Base-by-base conservation (phyloP, 768 basidiomycete species). In the Pulveroboletus frians region DNA sequence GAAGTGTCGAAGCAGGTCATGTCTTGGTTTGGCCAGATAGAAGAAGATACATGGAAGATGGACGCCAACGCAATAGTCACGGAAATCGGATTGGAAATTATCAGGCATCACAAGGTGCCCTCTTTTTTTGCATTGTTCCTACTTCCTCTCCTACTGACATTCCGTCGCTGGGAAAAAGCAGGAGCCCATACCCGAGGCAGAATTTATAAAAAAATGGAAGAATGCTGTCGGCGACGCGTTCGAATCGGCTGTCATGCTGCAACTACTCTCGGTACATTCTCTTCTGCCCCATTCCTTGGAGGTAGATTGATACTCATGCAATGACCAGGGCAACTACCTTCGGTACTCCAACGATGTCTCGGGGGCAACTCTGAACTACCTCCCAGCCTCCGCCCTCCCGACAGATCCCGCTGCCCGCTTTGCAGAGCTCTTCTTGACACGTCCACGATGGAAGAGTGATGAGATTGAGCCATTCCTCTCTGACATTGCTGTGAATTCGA, bases 371-470 rank as follows among this genome's bases (percentile, higher is more conserved):
- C 58, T 95, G 30, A 79, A 69, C 13, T 92, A 92, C 69, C 90
- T 94, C 63, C 85, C 92, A 11, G 73, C 79, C 3, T 80, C 87
- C 0, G 66, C 71, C 2, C 81, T 98, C 21, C 88, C 94, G 1
- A 65, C 78, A 0, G 86, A 91, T 43, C 86, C 94, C 5, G 73
- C 84, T 1, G 77, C 81, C 8, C 84, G 95, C 14, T 98, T 98
- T 70, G 67, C 78, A 11, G 91, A 95, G 54, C 78, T 98, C 14
- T 99, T 99, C 74, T 73, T 90, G 34, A 86, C 85, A 9, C 81
- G 85, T 5, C 54, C 78, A 18, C 78, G 79, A 39, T 93, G 92
- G 91, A 82, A 77, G 59, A 77, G 75, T 6, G 82, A 86, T 11
- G 91, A 94, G 15, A 87, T 97, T 51, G 69, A 71, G 23, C 88